phyloP scores from a whole-genome alignment of 257 asterid genomes.

The Solanum ahanhuiri region DNA sequence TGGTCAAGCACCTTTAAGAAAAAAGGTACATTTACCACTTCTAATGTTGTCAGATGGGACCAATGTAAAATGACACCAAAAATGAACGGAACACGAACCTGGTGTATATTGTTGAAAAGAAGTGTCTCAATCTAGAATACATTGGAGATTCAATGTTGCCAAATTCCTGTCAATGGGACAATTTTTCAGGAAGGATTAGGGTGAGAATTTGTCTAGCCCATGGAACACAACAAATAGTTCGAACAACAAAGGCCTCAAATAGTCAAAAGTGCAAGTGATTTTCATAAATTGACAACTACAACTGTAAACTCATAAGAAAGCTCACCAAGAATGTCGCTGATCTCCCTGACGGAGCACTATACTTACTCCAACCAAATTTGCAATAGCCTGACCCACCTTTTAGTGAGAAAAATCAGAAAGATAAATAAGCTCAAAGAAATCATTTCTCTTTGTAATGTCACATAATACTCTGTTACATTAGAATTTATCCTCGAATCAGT shows the following conservation, averaged over 20 bases:
- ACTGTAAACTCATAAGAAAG: constrained; percentile 7
- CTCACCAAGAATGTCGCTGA: constrained; percentile 93
- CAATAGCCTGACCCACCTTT: constrained; percentile 96
- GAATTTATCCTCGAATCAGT: background rate
- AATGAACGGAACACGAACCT: constrained; percentile 31
- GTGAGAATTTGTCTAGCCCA: background rate
- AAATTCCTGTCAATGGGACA: constrained; percentile 55
- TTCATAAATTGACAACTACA: background rate
- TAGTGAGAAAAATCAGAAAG: constrained; percentile 5
- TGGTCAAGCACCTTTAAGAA: background rate
- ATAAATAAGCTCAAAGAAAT: background rate
- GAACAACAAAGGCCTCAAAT: constrained; percentile 9
- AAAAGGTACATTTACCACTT: background rate
- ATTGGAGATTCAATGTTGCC: constrained; percentile 93
- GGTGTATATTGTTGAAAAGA: constrained; percentile 82
- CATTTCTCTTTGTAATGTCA: background rate
- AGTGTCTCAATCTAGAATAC: constrained; percentile 86
- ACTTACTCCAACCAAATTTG: constrained; percentile 98
- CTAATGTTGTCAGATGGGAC: background rate
- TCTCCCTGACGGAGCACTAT: constrained; percentile 81
- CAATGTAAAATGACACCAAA: background rate
- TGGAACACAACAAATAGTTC: background rate
- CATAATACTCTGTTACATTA: background rate
- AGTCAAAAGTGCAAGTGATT: background rate
- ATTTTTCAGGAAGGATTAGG: background rate